These are phyloP conservation scores for Stagonosporopsis rhizophila DNA, from an alignment of 2,329 filamentous ascomycete species.

Conservation along the genomic window DNA sequence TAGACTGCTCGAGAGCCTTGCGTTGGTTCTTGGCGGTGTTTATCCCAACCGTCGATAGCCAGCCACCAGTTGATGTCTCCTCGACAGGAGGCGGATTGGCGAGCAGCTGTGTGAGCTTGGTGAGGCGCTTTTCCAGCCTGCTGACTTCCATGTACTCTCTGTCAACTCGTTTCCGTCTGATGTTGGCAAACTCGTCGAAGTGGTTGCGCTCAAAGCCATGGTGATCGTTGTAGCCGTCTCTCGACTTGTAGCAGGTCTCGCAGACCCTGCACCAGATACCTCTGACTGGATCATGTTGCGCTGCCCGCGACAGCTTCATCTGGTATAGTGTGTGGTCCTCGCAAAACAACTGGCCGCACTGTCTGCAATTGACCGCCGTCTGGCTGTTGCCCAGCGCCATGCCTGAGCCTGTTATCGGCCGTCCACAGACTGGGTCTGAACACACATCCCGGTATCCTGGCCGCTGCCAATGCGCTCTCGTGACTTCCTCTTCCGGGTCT, in stretches of 20 bases:
- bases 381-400: slow-evolving; percentile 79
- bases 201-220: slow-evolving; percentile 74
- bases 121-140: slow-evolving; percentile 87
- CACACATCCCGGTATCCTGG: slow-evolving; percentile 77
- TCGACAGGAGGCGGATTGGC: slow-evolving; percentile 74
- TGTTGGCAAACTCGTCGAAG: slow-evolving; percentile 71
- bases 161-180: slow-evolving; percentile 81
- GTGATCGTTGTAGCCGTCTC: slow-evolving; percentile 94
- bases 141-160: slow-evolving; percentile 87
- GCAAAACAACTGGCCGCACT: slow-evolving; percentile 92
- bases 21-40: slow-evolving; percentile 71
- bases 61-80: slow-evolving; percentile 57
- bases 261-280: slow-evolving; percentile 95
- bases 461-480: slow-evolving; percentile 86
- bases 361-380: slow-evolving; percentile 89
- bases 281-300: slow-evolving; percentile 85
- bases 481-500: slow-evolving; percentile 91
- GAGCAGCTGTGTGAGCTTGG: slow-evolving; percentile 84
- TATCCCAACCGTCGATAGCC: slow-evolving; percentile 51
- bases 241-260: slow-evolving; percentile 98
- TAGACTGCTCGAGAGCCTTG: slow-evolving; percentile 84
- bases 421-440: slow-evolving; percentile 82
- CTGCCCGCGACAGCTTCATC: slow-evolving; percentile 93
- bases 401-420: slow-evolving; percentile 40
- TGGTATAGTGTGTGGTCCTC: slow-evolving; percentile 99